Evolutionary conservation across 495 filamentous ascomycete species (phyloP).

Genomic region (Extremus antarcticus): DNA sequence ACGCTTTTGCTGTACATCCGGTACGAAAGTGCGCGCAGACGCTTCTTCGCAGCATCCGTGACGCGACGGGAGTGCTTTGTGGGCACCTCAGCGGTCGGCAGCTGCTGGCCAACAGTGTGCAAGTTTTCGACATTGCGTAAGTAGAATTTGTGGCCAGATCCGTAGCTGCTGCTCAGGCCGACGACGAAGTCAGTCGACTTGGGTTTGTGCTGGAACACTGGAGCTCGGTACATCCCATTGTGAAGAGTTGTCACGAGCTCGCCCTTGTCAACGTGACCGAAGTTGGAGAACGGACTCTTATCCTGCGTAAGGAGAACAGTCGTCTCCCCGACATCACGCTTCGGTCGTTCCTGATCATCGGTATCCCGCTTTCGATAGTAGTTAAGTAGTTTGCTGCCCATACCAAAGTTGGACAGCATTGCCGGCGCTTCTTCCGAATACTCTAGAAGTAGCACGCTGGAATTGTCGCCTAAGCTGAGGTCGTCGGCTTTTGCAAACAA

Average conservation of each 20-base stretch:
- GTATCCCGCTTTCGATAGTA: conserved; percentile 84
- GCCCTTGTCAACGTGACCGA: conserved; percentile 83
- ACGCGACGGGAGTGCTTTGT: conserved; percentile 88
- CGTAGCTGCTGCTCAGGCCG: conserved; percentile 62
- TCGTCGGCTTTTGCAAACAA: conserved; percentile 66
- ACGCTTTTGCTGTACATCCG: conserved; percentile 67
- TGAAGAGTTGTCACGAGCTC: conserved; percentile 81
- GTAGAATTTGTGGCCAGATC: conserved; percentile 62
- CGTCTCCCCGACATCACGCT: conserved; percentile 74
- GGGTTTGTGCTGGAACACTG: conserved; percentile 75
- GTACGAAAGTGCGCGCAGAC: conserved; percentile 89
- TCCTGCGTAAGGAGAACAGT: conserved; percentile 81
- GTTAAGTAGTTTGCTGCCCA: conserved; percentile 90
- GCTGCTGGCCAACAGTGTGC: conserved; percentile 78
- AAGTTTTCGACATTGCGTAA: conserved; percentile 81
- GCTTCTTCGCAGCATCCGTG: conserved; percentile 86
- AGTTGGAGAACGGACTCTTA: conserved; percentile 87
- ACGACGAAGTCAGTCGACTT: conserved; percentile 82
- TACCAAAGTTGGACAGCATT: conserved; percentile 89
- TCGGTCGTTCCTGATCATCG: conserved; percentile 64
- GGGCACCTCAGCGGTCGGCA: conserved; percentile 84
- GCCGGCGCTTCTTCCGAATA: conserved; percentile 91
- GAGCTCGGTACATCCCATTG: conserved; percentile 90
- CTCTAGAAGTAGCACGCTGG: conserved; percentile 74
- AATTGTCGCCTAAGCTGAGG: conserved; percentile 77